phyloP scores from a whole-genome alignment of 495 filamentous ascomycete species.

The Parathielavia appendiculata region DNA sequence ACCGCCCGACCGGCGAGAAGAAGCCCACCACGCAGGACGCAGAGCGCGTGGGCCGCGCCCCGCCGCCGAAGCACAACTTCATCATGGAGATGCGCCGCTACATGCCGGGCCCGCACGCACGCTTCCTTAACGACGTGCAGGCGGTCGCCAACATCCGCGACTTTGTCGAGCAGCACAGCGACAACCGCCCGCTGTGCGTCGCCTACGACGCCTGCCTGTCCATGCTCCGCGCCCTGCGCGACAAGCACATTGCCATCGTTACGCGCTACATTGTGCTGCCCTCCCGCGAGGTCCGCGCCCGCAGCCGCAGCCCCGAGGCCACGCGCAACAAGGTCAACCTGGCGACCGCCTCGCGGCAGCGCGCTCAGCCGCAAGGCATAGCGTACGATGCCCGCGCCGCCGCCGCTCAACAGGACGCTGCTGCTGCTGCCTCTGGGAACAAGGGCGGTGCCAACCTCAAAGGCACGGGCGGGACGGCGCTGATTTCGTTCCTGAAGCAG shows the following conservation, averaged over 20 bases:
- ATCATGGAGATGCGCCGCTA: constrained; percentile 94
- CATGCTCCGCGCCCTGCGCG: constrained; percentile 83
- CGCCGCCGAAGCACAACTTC: constrained; percentile 73
- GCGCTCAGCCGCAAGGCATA: constrained; percentile 39
- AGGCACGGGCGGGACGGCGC: constrained; percentile 85
- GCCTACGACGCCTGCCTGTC: constrained; percentile 89
- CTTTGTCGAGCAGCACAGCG: constrained; percentile 63
- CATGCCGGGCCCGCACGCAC: constrained; percentile 90
- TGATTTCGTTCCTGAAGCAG: constrained; percentile 92
- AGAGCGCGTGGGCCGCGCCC: constrained; percentile 48
- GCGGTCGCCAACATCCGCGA: constrained; percentile 81
- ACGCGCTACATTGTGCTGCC: constrained; percentile 90
- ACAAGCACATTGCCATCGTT: constrained; percentile 95
- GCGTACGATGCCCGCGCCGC: constrained; percentile 27
- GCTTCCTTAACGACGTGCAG: constrained; percentile 76
- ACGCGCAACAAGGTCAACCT: constrained; percentile 54
- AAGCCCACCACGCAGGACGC: constrained; percentile 38
- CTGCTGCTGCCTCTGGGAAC: constrained; percentile 31
- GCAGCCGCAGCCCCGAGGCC: constrained; percentile 42
- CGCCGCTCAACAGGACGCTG: constrained; percentile 11
- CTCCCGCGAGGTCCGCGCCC: constrained; percentile 45
- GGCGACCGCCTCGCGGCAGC: constrained; percentile 53
- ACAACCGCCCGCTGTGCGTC: constrained; percentile 60
- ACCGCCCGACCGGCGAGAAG: constrained; percentile 82
- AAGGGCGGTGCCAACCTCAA: constrained; percentile 54